These are phyloP conservation scores for Phytophthora sp. DNA, from an alignment of 352 stramenopile genomes.

Conservation along the genomic window DNA sequence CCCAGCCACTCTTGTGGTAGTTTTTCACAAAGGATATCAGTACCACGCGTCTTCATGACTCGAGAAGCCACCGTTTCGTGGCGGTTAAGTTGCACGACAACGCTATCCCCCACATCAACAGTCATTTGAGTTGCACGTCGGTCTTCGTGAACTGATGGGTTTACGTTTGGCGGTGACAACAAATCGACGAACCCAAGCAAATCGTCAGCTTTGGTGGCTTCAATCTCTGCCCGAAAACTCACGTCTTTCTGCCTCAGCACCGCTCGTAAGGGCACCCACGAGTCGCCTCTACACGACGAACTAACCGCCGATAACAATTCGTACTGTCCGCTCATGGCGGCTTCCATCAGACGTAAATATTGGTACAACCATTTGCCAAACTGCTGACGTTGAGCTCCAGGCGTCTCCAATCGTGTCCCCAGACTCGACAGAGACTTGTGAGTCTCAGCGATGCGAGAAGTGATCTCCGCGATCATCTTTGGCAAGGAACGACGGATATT, in stretches of 20 bases:
- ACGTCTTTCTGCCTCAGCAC: slow-evolving; percentile 38
- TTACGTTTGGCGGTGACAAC: slow-evolving; percentile 3
- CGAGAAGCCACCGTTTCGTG: slow-evolving; percentile 10
- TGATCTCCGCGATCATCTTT: slow-evolving; percentile 54
- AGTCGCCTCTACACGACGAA: too few relatives aligned
- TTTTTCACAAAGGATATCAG: slow-evolving; percentile 11
- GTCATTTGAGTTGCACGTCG: slow-evolving; percentile 6
- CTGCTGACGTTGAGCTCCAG: slow-evolving; percentile 36
- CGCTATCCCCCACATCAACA: slow-evolving; percentile 25
- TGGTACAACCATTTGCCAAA: slow-evolving; percentile 51
- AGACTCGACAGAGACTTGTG: slow-evolving; percentile 30
- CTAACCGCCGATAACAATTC: slow-evolving; percentile 14
- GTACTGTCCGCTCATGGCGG: slow-evolving; percentile 46
- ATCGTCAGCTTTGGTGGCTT: slow-evolving; percentile 16
- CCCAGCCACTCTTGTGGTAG: slow-evolving; percentile 28
- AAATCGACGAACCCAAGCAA: background rate
- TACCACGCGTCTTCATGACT: slow-evolving; percentile 20
- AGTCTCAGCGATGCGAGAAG: slow-evolving; percentile 25
- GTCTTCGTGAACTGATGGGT: too few relatives aligned
- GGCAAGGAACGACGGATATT: slow-evolving; percentile 57
- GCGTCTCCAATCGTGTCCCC: slow-evolving; percentile 34
- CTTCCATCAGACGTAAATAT: slow-evolving; percentile 44
- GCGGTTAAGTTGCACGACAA: slow-evolving; percentile 19
- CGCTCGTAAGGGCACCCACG: too few relatives aligned
- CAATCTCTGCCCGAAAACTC: slow-evolving; percentile 36